Evolutionary conservation across 495 filamentous ascomycete genomes (phyloP).

Genomic region (Neurospora sp.): DNA sequence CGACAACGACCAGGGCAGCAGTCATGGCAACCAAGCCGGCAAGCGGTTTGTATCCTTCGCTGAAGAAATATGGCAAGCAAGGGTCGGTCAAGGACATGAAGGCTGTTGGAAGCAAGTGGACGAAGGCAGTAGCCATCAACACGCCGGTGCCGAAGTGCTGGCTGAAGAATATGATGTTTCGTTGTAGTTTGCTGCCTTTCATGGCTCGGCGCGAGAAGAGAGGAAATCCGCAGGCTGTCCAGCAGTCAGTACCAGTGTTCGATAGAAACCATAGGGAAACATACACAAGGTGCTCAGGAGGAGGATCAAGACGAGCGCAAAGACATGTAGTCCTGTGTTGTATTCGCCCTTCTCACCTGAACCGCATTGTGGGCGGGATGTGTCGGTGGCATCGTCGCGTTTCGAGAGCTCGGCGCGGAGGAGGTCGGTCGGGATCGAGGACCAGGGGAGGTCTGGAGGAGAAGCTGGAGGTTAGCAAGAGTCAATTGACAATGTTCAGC

Average conservation of each 20-base stretch:
- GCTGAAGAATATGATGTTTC: slow-evolving; percentile 56
- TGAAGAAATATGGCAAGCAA: slow-evolving; percentile 70
- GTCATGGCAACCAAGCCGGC: slow-evolving; percentile 71
- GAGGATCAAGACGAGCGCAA: slow-evolving; percentile 69
- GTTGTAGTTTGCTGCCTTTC: slow-evolving; percentile 29
- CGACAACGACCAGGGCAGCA: slow-evolving; percentile 62
- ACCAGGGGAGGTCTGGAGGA: slow-evolving; percentile 26
- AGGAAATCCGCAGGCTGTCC: slow-evolving; percentile 49
- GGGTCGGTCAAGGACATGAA: slow-evolving; percentile 71
- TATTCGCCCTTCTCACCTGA: slow-evolving; percentile 50
- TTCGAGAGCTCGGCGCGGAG: slow-evolving; percentile 42
- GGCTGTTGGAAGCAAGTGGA: slow-evolving; percentile 74
- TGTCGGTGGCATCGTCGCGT: slow-evolving; percentile 26
- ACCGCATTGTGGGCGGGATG: slow-evolving; percentile 47
- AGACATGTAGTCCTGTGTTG: slow-evolving; percentile 59
- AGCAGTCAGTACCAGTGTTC: not conserved
- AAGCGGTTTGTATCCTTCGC: slow-evolving; percentile 60
- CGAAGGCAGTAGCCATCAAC: slow-evolving; percentile 80
- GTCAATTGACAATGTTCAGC: not conserved
- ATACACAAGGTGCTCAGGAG: slow-evolving; percentile 61
- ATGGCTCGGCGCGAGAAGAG: slow-evolving; percentile 43
- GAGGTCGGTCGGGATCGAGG: slow-evolving; percentile 38
- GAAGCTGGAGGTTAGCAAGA: not conserved
- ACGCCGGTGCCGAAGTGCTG: slow-evolving; percentile 84
- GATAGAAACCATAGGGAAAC: slow-evolving; percentile 3